Conservation (phyloP, 176 grass and related monocot genomes). For the Aegilops tauschii region DNA sequence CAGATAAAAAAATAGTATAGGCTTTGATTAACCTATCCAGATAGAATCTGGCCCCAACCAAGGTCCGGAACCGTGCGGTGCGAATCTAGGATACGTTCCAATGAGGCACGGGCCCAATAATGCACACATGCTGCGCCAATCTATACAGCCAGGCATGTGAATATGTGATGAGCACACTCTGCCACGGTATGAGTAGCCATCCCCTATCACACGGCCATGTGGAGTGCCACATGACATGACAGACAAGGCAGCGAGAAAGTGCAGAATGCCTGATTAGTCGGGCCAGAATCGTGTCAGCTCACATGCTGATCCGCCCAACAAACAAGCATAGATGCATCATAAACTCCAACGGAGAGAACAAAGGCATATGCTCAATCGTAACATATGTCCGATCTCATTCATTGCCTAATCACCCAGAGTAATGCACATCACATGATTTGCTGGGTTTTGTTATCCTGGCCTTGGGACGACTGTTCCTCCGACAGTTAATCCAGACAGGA, state of each 20-base stretch:
- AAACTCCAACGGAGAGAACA: neutral
- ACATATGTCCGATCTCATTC: neutral
- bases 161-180: neutral
- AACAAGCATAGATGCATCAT: neutral
- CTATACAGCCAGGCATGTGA: neutral
- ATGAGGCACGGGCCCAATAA: neutral
- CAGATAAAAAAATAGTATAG: neutral
- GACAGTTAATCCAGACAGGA: neutral
- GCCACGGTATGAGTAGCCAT: neutral
- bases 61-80: neutral
- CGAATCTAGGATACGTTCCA: neutral
- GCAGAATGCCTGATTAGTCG: neutral
- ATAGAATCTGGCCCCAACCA: conserved; percentile 9
- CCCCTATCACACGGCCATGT: neutral
- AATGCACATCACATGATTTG: neutral
- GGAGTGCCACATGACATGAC: neutral
- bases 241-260: neutral
- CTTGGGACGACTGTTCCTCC: neutral
- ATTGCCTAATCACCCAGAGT: neutral
- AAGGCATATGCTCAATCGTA: neutral
- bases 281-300: neutral
- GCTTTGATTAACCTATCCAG: neutral
- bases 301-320: neutral
- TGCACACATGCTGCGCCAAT: neutral
- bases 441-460: neutral